phyloP scores from a whole-genome alignment of 352 stramenopile genomes.

The Aphanomyces stellatus region DNA sequence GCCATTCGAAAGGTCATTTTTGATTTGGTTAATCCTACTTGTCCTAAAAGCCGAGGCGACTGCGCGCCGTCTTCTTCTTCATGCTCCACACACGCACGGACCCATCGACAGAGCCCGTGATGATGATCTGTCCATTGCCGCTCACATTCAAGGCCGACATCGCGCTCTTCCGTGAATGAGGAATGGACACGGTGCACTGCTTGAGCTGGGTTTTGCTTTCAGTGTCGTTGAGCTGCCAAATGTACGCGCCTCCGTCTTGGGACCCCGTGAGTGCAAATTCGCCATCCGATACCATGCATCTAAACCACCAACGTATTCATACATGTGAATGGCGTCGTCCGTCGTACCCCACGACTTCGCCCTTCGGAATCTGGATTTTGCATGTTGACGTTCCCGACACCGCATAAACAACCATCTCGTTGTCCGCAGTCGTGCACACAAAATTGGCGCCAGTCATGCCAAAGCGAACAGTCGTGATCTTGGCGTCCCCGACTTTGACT shows the following conservation, averaged over 20 bases:
- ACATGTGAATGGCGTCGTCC: no score
- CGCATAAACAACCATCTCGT: constrained; percentile 55
- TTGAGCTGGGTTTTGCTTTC: constrained; percentile 38
- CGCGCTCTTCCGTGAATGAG: constrained; percentile 46
- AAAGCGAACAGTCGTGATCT: constrained; percentile 61
- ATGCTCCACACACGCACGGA: constrained; percentile 51
- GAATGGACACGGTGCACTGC: constrained; percentile 32
- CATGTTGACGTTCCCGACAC: constrained; percentile 38
- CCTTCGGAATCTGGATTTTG: constrained; percentile 33
- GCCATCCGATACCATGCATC: constrained; percentile 66
- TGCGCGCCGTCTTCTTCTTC: constrained; percentile 12
- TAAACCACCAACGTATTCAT: no score
- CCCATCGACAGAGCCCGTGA: constrained; percentile 53
- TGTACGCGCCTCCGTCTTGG: constrained; percentile 46
- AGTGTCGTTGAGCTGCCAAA: constrained; percentile 51
- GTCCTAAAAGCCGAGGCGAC: constrained; percentile 3
- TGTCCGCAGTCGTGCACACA: constrained; percentile 61
- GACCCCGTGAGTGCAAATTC: constrained; percentile 60
- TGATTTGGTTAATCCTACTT: no score
- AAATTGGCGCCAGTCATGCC: constrained; percentile 43
- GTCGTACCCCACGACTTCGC: constrained; percentile 51
- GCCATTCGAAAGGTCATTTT: no score
- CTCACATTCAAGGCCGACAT: constrained; percentile 55
- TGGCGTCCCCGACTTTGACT: constrained; percentile 44
- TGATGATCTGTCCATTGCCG: constrained; percentile 38